Evolutionary conservation across 352 stramenopile genomes (phyloP).

Genomic region (Thalassiosira hispida): DNA sequence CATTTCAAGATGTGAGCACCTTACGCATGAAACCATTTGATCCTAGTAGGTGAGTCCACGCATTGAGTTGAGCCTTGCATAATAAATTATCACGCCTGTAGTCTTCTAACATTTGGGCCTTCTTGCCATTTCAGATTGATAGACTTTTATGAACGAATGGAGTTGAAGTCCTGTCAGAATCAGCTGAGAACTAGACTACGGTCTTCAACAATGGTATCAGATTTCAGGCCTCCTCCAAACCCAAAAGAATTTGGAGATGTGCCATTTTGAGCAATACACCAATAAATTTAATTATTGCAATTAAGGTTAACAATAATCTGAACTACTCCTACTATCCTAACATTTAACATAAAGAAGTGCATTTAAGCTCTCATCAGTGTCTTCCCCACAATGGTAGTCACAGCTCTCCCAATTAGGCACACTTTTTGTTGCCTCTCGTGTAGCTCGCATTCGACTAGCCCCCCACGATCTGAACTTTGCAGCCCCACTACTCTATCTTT

Average conservation of each 20-base stretch:
- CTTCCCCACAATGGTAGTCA: constrained; percentile 34
- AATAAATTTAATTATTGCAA: too few species aligned
- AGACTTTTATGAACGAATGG: constrained; percentile 36
- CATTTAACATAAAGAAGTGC: not conserved
- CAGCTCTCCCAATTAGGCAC: constrained; percentile 28
- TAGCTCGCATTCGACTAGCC: constrained; percentile 72
- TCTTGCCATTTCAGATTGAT: constrained; percentile 20
- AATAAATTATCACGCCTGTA: too few species aligned
- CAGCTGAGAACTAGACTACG: constrained; percentile 39
- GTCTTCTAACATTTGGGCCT: not conserved
- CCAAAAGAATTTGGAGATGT: constrained; percentile 68
- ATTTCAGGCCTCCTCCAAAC: constrained; percentile 49
- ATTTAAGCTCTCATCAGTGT: constrained; percentile 23
- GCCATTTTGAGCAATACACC: constrained; percentile 53
- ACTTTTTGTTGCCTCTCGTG: constrained; percentile 41
- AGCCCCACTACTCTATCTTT: constrained; percentile 66
- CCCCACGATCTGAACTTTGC: constrained; percentile 71
- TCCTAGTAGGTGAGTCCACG: constrained; percentile 68
- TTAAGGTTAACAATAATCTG: too few species aligned
- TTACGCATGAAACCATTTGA: constrained; percentile 49
- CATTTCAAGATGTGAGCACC: constrained; percentile 38
- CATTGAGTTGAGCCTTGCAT: too few species aligned
- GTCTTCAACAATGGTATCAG: constrained; percentile 16
- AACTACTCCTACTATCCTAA: too few species aligned
- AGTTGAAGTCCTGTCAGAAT: constrained; percentile 33